phyloP scores from a whole-genome alignment of 2,329 filamentous ascomycete species.

The Penicillium sp. region DNA sequence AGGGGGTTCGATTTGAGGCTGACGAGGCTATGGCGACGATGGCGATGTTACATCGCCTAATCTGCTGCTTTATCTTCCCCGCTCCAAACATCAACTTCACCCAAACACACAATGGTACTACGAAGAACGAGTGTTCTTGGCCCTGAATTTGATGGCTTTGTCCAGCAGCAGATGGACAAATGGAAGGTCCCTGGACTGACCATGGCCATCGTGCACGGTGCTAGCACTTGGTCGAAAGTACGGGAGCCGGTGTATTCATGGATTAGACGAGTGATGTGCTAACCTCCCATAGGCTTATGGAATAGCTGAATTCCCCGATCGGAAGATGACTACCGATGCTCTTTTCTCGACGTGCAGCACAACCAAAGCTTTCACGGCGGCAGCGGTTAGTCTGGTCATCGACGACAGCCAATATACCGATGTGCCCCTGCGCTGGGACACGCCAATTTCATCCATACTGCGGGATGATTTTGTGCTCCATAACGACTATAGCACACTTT shows the following conservation, averaged over 20 bases:
- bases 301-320: constrained; percentile 26
- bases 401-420: constrained; percentile 19
- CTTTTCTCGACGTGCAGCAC: constrained; percentile 30
- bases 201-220: constrained; percentile 29
- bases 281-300: constrained; percentile 28
- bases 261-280: not conserved
- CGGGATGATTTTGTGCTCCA: constrained; percentile 35
- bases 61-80: not conserved
- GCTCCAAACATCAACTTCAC: not conserved
- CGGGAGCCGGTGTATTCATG: no score
- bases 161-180: constrained; percentile 21
- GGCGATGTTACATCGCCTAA: not conserved
- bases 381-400: constrained; percentile 22
- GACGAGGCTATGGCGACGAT: not conserved
- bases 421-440: constrained; percentile 35
- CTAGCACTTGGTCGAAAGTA: constrained; percentile 30
- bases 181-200: constrained; percentile 35
- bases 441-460: constrained; percentile 38
- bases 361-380: constrained; percentile 31
- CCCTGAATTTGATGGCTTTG: constrained; percentile 19
- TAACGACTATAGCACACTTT: constrained; percentile 27
- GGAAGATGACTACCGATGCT: constrained; percentile 23
- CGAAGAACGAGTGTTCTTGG: not conserved
- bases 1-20: not conserved
- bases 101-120: not conserved